Conservation (phyloP, 768 basidiomycete species). For the Sporobolomyces phaffii region DNA sequence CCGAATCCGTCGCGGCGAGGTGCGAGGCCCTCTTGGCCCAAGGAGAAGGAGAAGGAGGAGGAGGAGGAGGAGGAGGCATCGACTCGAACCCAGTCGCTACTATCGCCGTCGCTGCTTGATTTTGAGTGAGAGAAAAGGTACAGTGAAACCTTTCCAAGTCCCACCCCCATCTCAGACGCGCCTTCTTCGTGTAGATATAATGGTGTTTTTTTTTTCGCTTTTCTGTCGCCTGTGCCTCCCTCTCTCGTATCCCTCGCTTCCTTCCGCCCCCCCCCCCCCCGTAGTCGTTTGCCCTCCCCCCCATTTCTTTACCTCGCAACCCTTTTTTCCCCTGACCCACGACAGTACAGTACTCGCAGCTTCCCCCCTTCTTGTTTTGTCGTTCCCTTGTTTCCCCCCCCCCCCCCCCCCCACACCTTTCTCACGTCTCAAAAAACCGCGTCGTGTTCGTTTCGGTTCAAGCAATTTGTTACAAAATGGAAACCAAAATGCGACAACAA, state of each 20-base stretch:
- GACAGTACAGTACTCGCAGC: too few species aligned
- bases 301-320: too few species aligned
- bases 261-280: too few species aligned
- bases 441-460: too few species aligned
- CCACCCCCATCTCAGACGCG: too few species aligned
- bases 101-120: background rate
- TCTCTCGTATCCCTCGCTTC: too few species aligned
- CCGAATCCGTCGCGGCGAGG: slow-evolving; percentile 34
- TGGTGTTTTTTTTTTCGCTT: background rate
- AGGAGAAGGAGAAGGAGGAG: background rate
- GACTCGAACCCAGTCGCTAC: background rate
- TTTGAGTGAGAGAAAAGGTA: background rate
- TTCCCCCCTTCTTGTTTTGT: background rate
- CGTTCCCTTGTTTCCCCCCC: background rate
- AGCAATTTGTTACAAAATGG: background rate
- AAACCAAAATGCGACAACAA: background rate
- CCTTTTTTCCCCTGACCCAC: too few species aligned
- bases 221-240: too few species aligned
- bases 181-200: too few species aligned
- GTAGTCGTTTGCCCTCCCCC: too few species aligned
- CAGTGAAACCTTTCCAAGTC: too few species aligned
- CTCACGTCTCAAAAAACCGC: too few species aligned
- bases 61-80: background rate
- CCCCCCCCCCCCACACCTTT: background rate
- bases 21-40: slow-evolving; percentile 28